Evolutionary conservation across 495 filamentous ascomycete genomes (phyloP).

Genomic region (Aspergillus biplanus): DNA sequence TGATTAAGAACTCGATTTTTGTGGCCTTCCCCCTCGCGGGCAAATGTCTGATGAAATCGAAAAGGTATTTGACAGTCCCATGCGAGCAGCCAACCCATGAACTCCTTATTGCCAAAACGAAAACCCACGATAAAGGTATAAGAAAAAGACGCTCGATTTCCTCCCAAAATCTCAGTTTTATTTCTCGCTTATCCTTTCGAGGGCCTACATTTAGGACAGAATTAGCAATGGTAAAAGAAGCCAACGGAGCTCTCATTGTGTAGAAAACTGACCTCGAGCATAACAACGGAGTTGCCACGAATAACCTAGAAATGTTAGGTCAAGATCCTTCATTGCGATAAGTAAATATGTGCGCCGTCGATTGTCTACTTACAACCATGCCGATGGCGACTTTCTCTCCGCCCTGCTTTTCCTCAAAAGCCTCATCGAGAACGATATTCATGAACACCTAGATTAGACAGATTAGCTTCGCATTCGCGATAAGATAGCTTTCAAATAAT

Average conservation of each 20-base stretch:
- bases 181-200: conserved; percentile 63
- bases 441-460: conserved; percentile 77
- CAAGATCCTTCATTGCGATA: not conserved
- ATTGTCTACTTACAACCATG: conserved; percentile 75
- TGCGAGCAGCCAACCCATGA: conserved; percentile 47
- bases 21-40: conserved; percentile 27
- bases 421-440: conserved; percentile 97
- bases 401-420: conserved; percentile 91
- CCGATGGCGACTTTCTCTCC: conserved; percentile 90
- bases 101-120: conserved; percentile 43
- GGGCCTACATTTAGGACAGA: conserved; percentile 42
- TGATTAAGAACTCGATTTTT: conserved; percentile 9
- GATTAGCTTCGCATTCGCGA: not conserved
- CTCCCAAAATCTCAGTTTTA: conserved; percentile 27
- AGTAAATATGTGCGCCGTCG: not conserved
- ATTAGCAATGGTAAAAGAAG: conserved; percentile 25
- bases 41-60: conserved; percentile 29
- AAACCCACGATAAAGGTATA: conserved; percentile 27
- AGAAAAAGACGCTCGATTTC: conserved; percentile 30
- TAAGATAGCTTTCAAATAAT: not conserved
- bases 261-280: conserved; percentile 72
- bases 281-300: conserved; percentile 93
- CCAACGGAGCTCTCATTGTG: not conserved
- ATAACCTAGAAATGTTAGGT: conserved; percentile 57
- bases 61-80: conserved; percentile 42